Base-by-base conservation (phyloP, 148 eudicot species). In the Talinum fruticosum region DNA sequence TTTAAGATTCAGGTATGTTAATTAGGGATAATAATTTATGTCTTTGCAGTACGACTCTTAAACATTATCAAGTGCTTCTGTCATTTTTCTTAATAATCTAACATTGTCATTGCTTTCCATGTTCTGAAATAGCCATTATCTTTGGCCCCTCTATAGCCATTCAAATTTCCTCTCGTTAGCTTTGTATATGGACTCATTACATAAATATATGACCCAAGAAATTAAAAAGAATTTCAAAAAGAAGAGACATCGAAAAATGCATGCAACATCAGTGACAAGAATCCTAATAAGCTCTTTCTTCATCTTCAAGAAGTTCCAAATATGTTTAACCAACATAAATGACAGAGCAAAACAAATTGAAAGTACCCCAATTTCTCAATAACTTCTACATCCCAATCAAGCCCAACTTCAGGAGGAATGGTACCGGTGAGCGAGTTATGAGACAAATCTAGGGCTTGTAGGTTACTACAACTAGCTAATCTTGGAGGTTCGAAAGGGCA, bases 181-280 rank as follows among this genome's bases (percentile, higher is more conserved):
- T n/a, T n/a, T n/a, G n/a, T n/a, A n/a, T n/a, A n/a, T n/a, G n/a
- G n/a, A n/a, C n/a, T n/a, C n/a, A n/a, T n/a, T n/a, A n/a, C n/a
- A n/a, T n/a, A 33, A 41, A 73, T 24, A 30, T 19, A 21, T 19
- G 51, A 18, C 26, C 18, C 16, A 75, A 7, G 2, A 41, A 41
- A n/a, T n/a, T 10, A 51, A 41, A 51, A 51, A 51, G 6, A 51
- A 3, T 1, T 1, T n/a, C n/a, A 18, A 23, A 3, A 16, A 10
- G 5, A 51, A 54, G 64, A 72, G 19, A 15, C 26, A 68, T 34
- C 5, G 6, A 33, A 69, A 71, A 91, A 85, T 88, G 92, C 98
- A 97, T 90, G 98, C 91, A 78, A 96, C 97, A 69, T 92, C 92
- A 59, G 98, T 92, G 57, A 93, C 88, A 78, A 91, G 87, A 2